phyloP scores from a whole-genome alignment of 768 basidiomycete species.

The Boletus tylopilopsis region DNA sequence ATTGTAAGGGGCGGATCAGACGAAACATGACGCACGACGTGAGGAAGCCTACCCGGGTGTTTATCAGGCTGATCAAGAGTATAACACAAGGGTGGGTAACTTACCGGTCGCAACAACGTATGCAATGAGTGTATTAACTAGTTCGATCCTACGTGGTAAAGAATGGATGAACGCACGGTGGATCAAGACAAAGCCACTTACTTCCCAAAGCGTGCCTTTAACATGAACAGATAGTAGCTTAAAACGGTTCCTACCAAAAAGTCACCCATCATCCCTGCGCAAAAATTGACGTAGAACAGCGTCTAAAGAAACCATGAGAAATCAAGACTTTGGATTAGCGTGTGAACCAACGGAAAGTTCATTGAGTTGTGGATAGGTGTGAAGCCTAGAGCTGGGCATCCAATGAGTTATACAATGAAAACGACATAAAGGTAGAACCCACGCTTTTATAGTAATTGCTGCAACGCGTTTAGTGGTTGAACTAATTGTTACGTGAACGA shows the following conservation, averaged over 20 bases:
- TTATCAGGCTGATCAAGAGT: background rate
- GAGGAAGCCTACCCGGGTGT: slow-evolving; percentile 34
- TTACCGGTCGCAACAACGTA: slow-evolving; percentile 55
- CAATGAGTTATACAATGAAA: background rate
- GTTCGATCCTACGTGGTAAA: slow-evolving; percentile 42
- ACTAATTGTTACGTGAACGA: background rate
- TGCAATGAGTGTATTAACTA: slow-evolving; percentile 42
- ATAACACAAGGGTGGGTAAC: slow-evolving; percentile 13
- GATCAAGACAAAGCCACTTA: slow-evolving; percentile 14
- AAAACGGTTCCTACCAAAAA: slow-evolving; percentile 47
- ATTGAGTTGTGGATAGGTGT: slow-evolving; percentile 35
- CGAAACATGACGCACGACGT: slow-evolving; percentile 31
- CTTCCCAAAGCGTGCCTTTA: slow-evolving; percentile 50
- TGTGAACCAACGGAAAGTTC: slow-evolving; percentile 35
- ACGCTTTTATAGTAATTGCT: slow-evolving; percentile 55
- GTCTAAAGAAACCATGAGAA: slow-evolving; percentile 30
- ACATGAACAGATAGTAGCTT: slow-evolving; percentile 43
- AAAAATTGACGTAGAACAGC: slow-evolving; percentile 51
- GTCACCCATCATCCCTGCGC: slow-evolving; percentile 46
- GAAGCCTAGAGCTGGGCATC: slow-evolving; percentile 35
- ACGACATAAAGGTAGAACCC: slow-evolving; percentile 11
- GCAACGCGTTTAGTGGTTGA: background rate
- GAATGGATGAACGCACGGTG: background rate
- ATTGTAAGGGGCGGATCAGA: background rate
- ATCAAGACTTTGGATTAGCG: background rate